Conservation (phyloP, 495 filamentous ascomycete genomes). For the Staphylotrichum tortipilum region DNA sequence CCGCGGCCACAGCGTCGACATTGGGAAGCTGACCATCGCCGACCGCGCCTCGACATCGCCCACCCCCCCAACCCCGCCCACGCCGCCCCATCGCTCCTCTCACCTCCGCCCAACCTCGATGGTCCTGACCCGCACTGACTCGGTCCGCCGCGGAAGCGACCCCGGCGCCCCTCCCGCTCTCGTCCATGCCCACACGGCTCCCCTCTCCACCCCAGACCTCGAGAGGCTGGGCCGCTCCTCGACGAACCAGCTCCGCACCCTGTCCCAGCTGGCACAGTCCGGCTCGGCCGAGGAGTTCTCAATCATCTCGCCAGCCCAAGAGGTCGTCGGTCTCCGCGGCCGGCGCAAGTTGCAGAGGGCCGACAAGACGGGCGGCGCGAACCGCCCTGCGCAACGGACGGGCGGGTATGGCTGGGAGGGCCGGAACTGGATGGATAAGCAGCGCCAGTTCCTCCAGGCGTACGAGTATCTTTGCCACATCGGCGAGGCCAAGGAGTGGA, state of each 20-base stretch:
- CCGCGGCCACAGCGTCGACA: constrained; percentile 44
- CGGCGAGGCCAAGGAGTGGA: constrained; percentile 98
- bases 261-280: constrained; percentile 76
- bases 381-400: constrained; percentile 39
- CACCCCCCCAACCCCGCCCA: constrained; percentile 18
- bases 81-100: constrained; percentile 29
- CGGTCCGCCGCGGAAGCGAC: constrained; percentile 31
- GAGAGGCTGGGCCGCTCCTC: constrained; percentile 72
- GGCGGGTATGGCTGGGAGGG: constrained; percentile 65
- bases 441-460: constrained; percentile 90
- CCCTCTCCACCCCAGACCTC: constrained; percentile 60
- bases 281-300: constrained; percentile 69
- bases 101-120: constrained; percentile 46
- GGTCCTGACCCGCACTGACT: constrained; percentile 44
- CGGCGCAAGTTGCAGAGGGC: constrained; percentile 72
- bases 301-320: constrained; percentile 62
- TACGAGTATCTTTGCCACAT: constrained; percentile 99
- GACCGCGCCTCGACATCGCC: constrained; percentile 28
- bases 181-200: constrained; percentile 36
- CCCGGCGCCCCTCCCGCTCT: constrained; percentile 26
- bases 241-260: constrained; percentile 77
- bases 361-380: constrained; percentile 40
- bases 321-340: constrained; percentile 81
- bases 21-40: constrained; percentile 37
- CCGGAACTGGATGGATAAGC: constrained; percentile 97